These are phyloP conservation scores for Larix sibirica DNA, from an alignment of 83 land plant genomes.

Conservation along the genomic window DNA sequence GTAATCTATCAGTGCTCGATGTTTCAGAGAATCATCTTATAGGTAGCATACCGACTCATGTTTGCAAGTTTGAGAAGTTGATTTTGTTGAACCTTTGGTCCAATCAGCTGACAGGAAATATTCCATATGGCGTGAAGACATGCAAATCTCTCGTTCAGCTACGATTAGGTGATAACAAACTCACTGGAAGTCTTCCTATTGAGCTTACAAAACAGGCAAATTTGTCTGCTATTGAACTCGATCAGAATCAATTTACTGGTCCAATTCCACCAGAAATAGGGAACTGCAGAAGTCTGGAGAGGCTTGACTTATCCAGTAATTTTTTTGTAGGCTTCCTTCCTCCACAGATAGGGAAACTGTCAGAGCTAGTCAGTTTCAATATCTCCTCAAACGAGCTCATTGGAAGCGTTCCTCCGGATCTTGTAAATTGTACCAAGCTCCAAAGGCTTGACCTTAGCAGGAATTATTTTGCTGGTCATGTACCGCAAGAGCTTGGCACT, in stretches of 20 bases:
- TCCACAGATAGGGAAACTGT: slow-evolving; percentile 42
- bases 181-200: slow-evolving; percentile 52
- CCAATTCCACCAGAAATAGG: slow-evolving; percentile 51
- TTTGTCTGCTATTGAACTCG: slow-evolving; percentile 42
- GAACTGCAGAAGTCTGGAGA: slow-evolving; percentile 31
- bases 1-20: slow-evolving; percentile 38
- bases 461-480: slow-evolving; percentile 51
- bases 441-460: slow-evolving; percentile 60
- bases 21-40: slow-evolving; percentile 49
- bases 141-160: slow-evolving; percentile 46
- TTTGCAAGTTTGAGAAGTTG: slow-evolving; percentile 44
- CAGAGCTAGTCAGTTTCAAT: slow-evolving; percentile 41
- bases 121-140: slow-evolving; percentile 38
- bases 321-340: slow-evolving; percentile 56
- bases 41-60: slow-evolving; percentile 52
- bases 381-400: slow-evolving; percentile 53
- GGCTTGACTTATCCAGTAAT: slow-evolving; percentile 43
- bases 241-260: slow-evolving; percentile 50
- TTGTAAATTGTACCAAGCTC: slow-evolving; percentile 43
- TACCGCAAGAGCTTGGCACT: slow-evolving; percentile 50
- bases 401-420: slow-evolving; percentile 54
- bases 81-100: slow-evolving; percentile 39
- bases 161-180: slow-evolving; percentile 35
- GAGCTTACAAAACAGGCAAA: slow-evolving; percentile 31
- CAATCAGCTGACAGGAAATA: slow-evolving; percentile 48